Conservation (phyloP, 1,284 basidiomycete species). For the Puccinia sorghi region DNA sequence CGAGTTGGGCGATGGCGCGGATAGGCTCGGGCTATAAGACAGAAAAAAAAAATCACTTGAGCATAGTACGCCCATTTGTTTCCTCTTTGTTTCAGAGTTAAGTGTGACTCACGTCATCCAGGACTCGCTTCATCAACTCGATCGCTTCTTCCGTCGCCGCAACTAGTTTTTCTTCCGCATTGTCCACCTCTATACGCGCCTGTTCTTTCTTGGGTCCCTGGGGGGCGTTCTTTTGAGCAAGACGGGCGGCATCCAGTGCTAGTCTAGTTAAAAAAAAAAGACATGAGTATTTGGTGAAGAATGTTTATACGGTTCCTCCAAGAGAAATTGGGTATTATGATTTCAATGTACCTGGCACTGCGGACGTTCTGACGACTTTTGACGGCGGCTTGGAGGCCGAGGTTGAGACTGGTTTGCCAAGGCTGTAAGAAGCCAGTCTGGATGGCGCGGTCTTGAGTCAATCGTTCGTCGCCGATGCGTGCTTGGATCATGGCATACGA, state of each 20-base stretch:
- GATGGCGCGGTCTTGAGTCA: constrained; percentile 79
- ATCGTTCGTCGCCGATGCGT: constrained; percentile 78
- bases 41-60: too few relatives aligned
- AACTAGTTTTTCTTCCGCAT: constrained; percentile 59
- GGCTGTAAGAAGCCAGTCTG: constrained; percentile 75
- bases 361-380: constrained; percentile 86
- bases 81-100: background rate
- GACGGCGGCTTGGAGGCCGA: constrained; percentile 79
- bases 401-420: constrained; percentile 84
- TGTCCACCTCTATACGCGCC: constrained; percentile 55
- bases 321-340: too few relatives aligned
- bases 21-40: constrained; percentile 91
- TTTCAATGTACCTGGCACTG: constrained; percentile 66
- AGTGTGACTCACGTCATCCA: constrained; percentile 54
- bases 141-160: constrained; percentile 59
- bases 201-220: constrained; percentile 52
- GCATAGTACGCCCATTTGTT: background rate
- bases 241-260: constrained; percentile 73
- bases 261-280: constrained; percentile 57
- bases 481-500: constrained; percentile 82
- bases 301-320: too few relatives aligned
- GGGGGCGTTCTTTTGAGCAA: constrained; percentile 61
- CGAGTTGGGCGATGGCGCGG: constrained; percentile 86
- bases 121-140: constrained; percentile 58
- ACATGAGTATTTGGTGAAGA: too few relatives aligned